These are phyloP conservation scores for Metarhizium brunneum DNA, from an alignment of 2,329 filamentous ascomycete species.

Conservation along the genomic window DNA sequence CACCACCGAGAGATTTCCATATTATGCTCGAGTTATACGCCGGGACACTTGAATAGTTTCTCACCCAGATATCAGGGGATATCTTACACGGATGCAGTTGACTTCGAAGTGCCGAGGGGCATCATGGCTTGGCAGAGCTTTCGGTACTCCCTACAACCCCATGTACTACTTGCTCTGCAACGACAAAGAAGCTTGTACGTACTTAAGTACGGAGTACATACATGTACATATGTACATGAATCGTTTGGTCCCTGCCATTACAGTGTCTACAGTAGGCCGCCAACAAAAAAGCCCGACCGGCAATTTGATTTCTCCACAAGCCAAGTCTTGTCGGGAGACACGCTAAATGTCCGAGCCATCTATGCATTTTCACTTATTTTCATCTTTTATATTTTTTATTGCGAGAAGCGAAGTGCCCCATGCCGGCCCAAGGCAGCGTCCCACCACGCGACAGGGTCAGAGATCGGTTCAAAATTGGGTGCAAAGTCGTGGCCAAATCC, in stretches of 20 bases:
- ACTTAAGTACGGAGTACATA: too few species aligned
- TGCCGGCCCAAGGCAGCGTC: slow-evolving; percentile 5
- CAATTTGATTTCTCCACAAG: not conserved
- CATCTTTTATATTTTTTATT: not conserved
- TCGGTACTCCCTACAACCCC: not conserved
- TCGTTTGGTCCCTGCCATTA: not conserved
- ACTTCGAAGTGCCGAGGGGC: too few species aligned
- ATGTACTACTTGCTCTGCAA: not conserved
- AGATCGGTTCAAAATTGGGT: slow-evolving; percentile 4
- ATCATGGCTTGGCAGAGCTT: not conserved
- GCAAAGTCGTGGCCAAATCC: slow-evolving; percentile 3
- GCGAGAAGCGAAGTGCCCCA: not conserved
- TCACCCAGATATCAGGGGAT: too few species aligned
- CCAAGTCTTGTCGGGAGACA: not conserved
- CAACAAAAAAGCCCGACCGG: not conserved
- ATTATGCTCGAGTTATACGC: too few species aligned
- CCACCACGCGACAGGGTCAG: slow-evolving; percentile 9
- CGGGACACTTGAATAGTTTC: too few species aligned
- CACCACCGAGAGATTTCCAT: too few species aligned
- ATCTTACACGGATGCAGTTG: too few species aligned
- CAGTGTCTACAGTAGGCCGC: not conserved
- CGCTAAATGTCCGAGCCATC: too few species aligned
- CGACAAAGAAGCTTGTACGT: not conserved
- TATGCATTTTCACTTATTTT: not conserved
- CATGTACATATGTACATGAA: not conserved